Evolutionary conservation across 106 monocot species (phyloP), one percentile per base, ranked within the genome.

Genomic region (Apostasia ramifera): DNA sequence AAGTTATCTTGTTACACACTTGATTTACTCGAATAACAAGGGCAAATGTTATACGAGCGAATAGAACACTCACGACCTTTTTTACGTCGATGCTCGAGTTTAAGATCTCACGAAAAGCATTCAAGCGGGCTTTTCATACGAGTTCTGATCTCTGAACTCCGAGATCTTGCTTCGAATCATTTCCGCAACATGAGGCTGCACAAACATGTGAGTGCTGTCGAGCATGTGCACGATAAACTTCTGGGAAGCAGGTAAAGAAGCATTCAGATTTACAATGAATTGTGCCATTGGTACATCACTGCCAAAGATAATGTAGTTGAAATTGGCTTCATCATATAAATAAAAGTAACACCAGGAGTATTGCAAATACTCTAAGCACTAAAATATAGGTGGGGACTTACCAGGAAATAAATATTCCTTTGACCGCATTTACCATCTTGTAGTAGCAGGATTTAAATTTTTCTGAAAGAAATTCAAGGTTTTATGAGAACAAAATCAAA

Each of bases 201-300:
- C 92, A 72, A 92, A 89, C 84, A 97, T 85, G 76, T 87, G 92
- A 8, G 86, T 97, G 47, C 47, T 75, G 69, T 97, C 95, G 15
- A 97, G 84, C 44, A 87, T 70, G 62, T 90, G 90, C 12, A 94
- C 46, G 1, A 94, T 94, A 65, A 94, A 94, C 70, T 62, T 90
- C 57, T 97, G 92, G 2, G 86, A 84, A 26, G 89, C 66, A 26
- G 95, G 95, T 71, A 92, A 55, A 6, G 92, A 84, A 57, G 77
- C 81, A 73, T 97, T 92, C 76, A 84, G 9, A 61, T 74, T 92
- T 46, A 89, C 76, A n/a, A 97, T 89, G 68, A 97, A 89, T 61
- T 97, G 95, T 11, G 95, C 89, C 95, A 97, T 97, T 6, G 92
- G 95, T 3, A 97, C 61, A 73, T 97, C 95, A 70, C 95, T 97